Conservation (phyloP, 345 rosid genomes). For the Hypericum perforatum region DNA sequence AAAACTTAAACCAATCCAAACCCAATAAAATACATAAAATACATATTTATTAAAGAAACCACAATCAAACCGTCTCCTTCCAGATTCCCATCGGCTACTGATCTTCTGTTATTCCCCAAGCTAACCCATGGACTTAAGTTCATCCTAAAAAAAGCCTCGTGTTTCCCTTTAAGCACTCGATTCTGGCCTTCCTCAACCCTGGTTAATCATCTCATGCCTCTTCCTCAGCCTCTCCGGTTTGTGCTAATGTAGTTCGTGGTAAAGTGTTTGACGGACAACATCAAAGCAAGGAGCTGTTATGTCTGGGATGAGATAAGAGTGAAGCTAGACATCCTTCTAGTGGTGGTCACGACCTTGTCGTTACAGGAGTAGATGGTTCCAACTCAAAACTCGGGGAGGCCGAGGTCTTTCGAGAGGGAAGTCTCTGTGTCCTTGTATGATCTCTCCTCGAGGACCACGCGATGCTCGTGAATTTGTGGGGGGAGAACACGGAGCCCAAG, state of each 20-base stretch:
- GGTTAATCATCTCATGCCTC: conserved; percentile 57
- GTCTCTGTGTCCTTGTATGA: conserved; percentile 43
- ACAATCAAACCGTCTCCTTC: no score
- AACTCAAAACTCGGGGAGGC: conserved; percentile 88
- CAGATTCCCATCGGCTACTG: no score
- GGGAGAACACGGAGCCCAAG: conserved; percentile 71
- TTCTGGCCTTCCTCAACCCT: conserved; percentile 58
- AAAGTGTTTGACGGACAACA: conserved; percentile 60
- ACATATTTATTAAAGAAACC: no score
- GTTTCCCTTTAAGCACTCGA: conserved; percentile 74
- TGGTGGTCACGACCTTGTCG: conserved; percentile 66
- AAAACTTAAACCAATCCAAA: no score
- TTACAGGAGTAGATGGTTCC: conserved; percentile 90
- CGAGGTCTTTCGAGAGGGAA: conserved; percentile 89
- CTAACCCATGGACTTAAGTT: conserved; percentile 54
- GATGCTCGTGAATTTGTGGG: conserved; percentile 65
- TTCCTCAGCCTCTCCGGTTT: conserved; percentile 58
- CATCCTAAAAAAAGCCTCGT: conserved; percentile 95
- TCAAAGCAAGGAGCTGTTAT: conserved; percentile 68
- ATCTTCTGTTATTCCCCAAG: no score
- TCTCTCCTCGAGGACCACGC: conserved; percentile 55
- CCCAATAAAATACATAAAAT: no score
- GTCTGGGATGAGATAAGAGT: conserved; percentile 86
- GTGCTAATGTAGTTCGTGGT: conserved; percentile 44
- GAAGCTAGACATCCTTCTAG: conserved; percentile 93